A percentile compares a stretch with the other conserved stretches of the same genome.
Conservation (phyloP, 2,329 filamentous ascomycete genomes). For the Chaetomium olivaceum region DNA sequence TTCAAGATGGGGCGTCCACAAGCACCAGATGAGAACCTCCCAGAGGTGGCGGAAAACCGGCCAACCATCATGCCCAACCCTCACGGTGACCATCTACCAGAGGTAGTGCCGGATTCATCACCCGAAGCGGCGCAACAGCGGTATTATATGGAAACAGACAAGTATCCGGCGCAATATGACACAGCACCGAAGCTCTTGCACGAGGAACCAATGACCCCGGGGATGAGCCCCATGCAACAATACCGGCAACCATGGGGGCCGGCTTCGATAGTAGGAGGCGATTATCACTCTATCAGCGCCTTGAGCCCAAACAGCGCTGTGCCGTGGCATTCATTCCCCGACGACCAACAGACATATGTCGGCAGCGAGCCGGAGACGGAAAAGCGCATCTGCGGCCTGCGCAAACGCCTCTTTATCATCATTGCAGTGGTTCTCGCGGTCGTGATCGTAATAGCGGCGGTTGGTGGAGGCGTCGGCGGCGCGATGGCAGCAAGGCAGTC, state of each 20-base stretch:
- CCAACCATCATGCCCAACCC: background rate
- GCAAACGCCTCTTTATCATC: conserved; percentile 30
- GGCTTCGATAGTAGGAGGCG: background rate
- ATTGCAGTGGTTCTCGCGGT: conserved; percentile 22
- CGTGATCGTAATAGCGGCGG: conserved; percentile 29
- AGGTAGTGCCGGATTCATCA: conserved; percentile 26
- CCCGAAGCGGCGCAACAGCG: conserved; percentile 25
- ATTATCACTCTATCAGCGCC: conserved; percentile 1
- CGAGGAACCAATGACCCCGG: background rate
- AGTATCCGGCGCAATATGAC: conserved; percentile 31
- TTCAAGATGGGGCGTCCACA: conserved; percentile 21
- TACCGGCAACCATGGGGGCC: conserved; percentile 10
- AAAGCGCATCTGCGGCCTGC: conserved; percentile 31
- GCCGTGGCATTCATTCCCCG: conserved; percentile 30
- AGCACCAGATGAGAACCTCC: conserved; percentile 30
- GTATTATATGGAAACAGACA: conserved; percentile 26
- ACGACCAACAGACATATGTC: conserved; percentile 10
- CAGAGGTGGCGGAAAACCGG: conserved; percentile 31
- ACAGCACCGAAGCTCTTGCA: conserved; percentile 27
- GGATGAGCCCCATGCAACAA: background rate
- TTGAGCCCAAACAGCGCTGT: conserved; percentile 22
- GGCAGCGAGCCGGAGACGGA: conserved; percentile 18
- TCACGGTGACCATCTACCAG: conserved; percentile 3
- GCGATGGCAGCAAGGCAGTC: conserved; percentile 16
- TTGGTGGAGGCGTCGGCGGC: conserved; percentile 34